Evolutionary conservation across 805 yeast genomes (phyloP), one percentile per base, ranked within the genome.

Genomic region (Candida parachauliodes): DNA sequence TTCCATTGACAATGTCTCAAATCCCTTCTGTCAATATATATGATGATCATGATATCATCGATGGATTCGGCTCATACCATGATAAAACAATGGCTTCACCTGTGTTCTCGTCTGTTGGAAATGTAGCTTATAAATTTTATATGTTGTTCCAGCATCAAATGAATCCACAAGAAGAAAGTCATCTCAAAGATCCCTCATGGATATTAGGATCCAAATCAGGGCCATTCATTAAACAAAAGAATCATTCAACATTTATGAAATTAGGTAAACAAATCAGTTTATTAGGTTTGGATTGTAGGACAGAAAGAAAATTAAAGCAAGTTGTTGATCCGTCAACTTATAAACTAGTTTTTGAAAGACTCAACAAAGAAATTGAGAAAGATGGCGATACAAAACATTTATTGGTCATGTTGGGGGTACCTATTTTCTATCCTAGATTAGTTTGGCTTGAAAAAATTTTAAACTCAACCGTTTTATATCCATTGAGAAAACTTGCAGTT

Each of bases 21-120:
- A 89, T 91, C 45, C 98, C 98, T 5, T 74, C 83, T 24, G 70
- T 91, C 38, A 91, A 89, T 58, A 77, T 91, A 22, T 89, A 68
- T 62, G 98, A 91, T 59, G 98, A 91, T 58, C 98, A 91, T 61
- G 98, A 93, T 58, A 86, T 91, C 36, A 89, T 93, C 48, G 98
- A 91, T 55, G 98, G 98, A 2, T 91, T 79, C 62, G 98, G 98
- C 2, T 85, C 96, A 0, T 91, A 91, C 58, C 69, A 72, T 34
- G 84, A 88, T 47, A 40, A 59, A 1, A 86, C 95, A 23, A 88
- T 88, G 96, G 50, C 51, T 2, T 76, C 79, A 27, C 79, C 77
- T 1, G 74, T 86, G 7, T 86, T 91, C 55, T 56, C 60, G 40
- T 76, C 81, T 9, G 73, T 91, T 22, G 98, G 98, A 8, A 72